These are phyloP conservation scores for Kuraishia molischiana DNA, from an alignment of 805 yeast genomes.

Conservation along the genomic window DNA sequence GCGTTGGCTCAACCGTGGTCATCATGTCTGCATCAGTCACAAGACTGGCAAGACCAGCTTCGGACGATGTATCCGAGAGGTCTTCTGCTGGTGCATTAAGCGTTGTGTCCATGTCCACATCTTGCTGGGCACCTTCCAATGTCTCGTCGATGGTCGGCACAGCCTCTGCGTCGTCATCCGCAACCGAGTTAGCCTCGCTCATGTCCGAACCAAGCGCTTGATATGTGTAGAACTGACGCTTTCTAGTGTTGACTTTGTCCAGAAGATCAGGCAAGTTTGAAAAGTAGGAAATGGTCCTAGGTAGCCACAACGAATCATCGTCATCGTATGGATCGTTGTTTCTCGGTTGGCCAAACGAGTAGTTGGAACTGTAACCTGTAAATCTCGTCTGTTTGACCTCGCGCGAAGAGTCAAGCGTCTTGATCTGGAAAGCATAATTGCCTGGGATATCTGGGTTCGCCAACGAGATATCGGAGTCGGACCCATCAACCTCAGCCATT, in stretches of 20 bases:
- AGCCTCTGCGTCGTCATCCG: constrained; percentile 1
- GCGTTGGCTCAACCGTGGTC: constrained; percentile 1
- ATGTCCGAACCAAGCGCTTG: constrained; percentile 5
- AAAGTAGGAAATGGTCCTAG: constrained; percentile 29
- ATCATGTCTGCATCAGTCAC: not conserved
- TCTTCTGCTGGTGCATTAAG: not conserved
- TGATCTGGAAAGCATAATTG: constrained; percentile 37
- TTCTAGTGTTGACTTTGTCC: constrained; percentile 18
- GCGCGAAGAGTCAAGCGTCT: constrained; percentile 23
- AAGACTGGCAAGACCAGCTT: not conserved
- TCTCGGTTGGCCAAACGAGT: constrained; percentile 5
- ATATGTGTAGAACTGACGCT: constrained; percentile 21
- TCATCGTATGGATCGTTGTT: constrained; percentile 7
- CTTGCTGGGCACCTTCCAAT: not conserved
- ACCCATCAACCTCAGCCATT: constrained; percentile 19
- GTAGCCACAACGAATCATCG: constrained; percentile 31
- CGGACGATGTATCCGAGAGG: constrained; percentile 7
- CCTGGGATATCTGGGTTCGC: constrained; percentile 44
- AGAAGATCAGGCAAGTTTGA: constrained; percentile 27
- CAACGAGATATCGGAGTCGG: constrained; percentile 36
- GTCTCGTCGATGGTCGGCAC: not conserved
- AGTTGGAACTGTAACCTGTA: constrained; percentile 7
- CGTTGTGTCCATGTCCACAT: not conserved
- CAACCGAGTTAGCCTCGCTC: not conserved
- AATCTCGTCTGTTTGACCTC: constrained; percentile 13